Evolutionary conservation across 202 grass and related monocot species (phyloP).

Genomic region (Panicum hallii): DNA sequence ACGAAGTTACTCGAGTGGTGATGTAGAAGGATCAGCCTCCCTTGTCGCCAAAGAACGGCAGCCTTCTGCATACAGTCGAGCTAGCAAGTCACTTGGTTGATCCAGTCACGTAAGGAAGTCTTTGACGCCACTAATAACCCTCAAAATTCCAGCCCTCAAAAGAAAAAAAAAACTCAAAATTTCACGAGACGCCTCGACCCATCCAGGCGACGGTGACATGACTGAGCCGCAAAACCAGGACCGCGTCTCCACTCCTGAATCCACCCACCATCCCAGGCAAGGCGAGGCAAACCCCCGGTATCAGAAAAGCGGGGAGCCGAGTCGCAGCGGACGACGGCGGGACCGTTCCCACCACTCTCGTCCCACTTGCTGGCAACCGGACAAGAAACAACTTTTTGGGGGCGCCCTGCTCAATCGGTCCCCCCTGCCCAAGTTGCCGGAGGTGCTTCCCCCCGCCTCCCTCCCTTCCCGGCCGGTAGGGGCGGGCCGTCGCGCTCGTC

Average conservation of each 20-base stretch:
- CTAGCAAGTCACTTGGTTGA: not conserved
- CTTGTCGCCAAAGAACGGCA: too few species aligned
- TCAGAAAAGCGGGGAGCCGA: not conserved
- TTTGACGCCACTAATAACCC: not conserved
- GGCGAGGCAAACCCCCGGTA: constrained; percentile 7
- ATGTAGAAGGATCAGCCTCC: too few species aligned
- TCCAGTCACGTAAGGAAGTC: not conserved
- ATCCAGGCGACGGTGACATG: not conserved
- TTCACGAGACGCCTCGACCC: not conserved
- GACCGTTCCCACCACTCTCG: not conserved
- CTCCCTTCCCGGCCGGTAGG: too few species aligned
- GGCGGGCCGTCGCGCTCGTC: too few species aligned
- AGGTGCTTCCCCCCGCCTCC: not conserved
- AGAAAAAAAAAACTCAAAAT: not conserved
- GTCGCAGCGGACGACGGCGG: not conserved
- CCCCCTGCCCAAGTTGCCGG: constrained; percentile 32
- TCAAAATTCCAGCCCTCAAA: too few species aligned
- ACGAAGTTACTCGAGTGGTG: too few species aligned
- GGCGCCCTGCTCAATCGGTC: not conserved
- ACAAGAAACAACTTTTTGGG: constrained; percentile 23
- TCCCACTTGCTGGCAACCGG: not conserved
- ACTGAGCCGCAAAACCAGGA: constrained; percentile 10
- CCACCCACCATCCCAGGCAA: not conserved
- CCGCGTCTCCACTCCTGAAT: not conserved
- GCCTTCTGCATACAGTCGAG: too few species aligned